Percentiles rank a stretch among this genome's conserved stretches.
Evolutionary conservation across 2,329 filamentous ascomycete species (phyloP).

Genomic region (Lachnellula cervina): DNA sequence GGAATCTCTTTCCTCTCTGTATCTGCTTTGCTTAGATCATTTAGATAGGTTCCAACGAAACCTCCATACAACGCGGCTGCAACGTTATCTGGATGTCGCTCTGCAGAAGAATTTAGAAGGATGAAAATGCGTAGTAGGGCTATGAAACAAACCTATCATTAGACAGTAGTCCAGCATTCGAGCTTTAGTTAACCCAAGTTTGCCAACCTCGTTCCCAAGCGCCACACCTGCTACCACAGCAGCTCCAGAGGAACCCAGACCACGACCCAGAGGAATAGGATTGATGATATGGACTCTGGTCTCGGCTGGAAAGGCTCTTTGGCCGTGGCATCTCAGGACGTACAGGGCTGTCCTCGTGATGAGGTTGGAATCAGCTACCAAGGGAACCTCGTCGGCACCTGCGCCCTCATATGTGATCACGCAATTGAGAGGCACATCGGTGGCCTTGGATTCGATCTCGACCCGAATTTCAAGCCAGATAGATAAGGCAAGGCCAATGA

Average conservation of each 20-base stretch:
- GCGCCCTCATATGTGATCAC: slow-evolving; percentile 81
- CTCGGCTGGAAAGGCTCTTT: slow-evolving; percentile 75
- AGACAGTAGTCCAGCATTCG: slow-evolving; percentile 91
- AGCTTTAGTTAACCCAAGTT: slow-evolving; percentile 70
- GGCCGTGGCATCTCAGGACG: slow-evolving; percentile 85
- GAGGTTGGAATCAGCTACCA: slow-evolving; percentile 83
- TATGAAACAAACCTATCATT: slow-evolving; percentile 70
- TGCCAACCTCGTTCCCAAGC: slow-evolving; percentile 82
- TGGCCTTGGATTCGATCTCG: slow-evolving; percentile 57
- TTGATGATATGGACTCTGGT: slow-evolving; percentile 95
- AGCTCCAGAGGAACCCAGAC: slow-evolving; percentile 90
- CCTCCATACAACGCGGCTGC: slow-evolving; percentile 93
- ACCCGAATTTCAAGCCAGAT: slow-evolving; percentile 89
- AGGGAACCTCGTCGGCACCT: slow-evolving; percentile 66
- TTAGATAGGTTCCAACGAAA: slow-evolving; percentile 94
- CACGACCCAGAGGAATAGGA: slow-evolving; percentile 87
- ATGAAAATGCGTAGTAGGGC: neutral
- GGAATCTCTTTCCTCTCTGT: slow-evolving; percentile 90
- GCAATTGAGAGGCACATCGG: slow-evolving; percentile 72
- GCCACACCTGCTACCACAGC: slow-evolving; percentile 95
- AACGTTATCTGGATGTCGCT: slow-evolving; percentile 90
- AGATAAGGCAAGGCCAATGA: slow-evolving; percentile 90
- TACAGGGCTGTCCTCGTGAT: slow-evolving; percentile 93
- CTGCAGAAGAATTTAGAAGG: slow-evolving; percentile 32
- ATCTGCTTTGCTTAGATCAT: slow-evolving; percentile 84